These are phyloP conservation scores for Ophiostoma ulmi DNA, from an alignment of 2,329 filamentous ascomycete species.

Conservation along the genomic window DNA sequence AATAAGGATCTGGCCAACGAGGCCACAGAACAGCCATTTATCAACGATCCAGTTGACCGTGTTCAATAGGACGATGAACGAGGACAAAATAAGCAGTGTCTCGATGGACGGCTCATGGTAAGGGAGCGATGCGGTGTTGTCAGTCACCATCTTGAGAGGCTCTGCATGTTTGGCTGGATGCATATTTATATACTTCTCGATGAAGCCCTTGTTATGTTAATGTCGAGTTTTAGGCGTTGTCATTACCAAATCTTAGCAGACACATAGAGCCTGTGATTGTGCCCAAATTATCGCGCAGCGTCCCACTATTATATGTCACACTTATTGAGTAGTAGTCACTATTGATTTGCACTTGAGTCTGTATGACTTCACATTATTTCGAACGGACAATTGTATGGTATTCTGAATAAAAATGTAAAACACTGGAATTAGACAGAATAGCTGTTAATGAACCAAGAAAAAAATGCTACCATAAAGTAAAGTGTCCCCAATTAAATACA, in stretches of 20 bases:
- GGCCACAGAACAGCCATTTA: conserved; percentile 59
- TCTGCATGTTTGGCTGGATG: neutral
- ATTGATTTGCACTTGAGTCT: neutral
- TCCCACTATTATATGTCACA: no score
- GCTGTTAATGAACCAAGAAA: neutral
- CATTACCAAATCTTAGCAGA: neutral
- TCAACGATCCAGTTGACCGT: conserved; percentile 54
- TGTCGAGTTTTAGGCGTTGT: neutral
- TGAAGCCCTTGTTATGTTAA: neutral
- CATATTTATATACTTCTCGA: neutral
- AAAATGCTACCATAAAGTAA: neutral
- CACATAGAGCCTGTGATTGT: no score
- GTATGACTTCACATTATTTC: neutral
- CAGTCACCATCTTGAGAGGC: neutral
- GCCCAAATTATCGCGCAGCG: no score
- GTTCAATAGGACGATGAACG: conserved; percentile 61
- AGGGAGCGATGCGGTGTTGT: conserved; percentile 18
- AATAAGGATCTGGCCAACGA: conserved; percentile 66
- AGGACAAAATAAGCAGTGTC: conserved; percentile 55
- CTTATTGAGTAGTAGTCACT: no score
- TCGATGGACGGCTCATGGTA: conserved; percentile 60
- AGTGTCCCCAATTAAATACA: neutral
- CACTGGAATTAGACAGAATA: neutral
- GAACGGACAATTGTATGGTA: neutral
- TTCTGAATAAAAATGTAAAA: neutral